Percentiles rank a stretch among this genome's conserved stretches.
phyloP scores from a whole-genome alignment of 768 basidiomycete species.

The Phallus indusiatus region DNA sequence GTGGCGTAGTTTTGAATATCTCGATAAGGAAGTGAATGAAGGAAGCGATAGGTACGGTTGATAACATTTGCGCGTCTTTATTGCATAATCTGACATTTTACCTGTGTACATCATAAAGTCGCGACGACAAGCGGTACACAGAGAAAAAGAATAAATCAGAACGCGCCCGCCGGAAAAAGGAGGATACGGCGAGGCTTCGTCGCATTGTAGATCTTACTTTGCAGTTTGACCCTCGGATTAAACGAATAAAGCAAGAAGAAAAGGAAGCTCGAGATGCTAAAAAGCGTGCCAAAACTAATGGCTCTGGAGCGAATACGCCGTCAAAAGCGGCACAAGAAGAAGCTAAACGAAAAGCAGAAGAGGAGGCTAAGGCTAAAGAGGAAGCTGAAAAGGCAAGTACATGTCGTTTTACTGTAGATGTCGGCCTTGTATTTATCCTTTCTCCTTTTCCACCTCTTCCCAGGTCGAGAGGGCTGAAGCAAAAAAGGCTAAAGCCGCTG shows the following conservation, averaged over 20 bases:
- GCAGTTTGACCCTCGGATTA: slow-evolving; percentile 87
- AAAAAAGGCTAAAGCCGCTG: slow-evolving; percentile 77
- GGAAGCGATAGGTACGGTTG: slow-evolving; percentile 79
- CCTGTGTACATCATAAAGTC: slow-evolving; percentile 34
- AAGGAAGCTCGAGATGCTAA: slow-evolving; percentile 91
- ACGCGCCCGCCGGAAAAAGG: slow-evolving; percentile 93
- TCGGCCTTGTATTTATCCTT: neutral
- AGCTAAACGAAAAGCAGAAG: slow-evolving; percentile 57
- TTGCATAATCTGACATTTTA: neutral
- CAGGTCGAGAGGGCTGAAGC: slow-evolving; percentile 58
- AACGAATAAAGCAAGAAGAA: slow-evolving; percentile 92
- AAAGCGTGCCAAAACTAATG: slow-evolving; percentile 32
- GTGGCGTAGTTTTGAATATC: slow-evolving; percentile 96
- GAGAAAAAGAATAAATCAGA: slow-evolving; percentile 99
- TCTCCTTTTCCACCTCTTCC: slow-evolving; percentile 3
- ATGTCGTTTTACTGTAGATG: neutral
- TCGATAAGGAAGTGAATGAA: slow-evolving; percentile 98
- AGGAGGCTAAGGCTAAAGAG: slow-evolving; percentile 70
- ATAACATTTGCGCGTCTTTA: neutral
- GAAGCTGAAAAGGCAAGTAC: slow-evolving; percentile 69
- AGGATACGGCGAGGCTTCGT: slow-evolving; percentile 86
- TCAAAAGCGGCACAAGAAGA: slow-evolving; percentile 43
- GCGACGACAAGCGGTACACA: slow-evolving; percentile 97
- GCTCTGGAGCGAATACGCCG: slow-evolving; percentile 34
- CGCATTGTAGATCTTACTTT: slow-evolving; percentile 80